Base-by-base conservation (phyloP, 1,284 basidiomycete genomes). In the Sporisorium scitamineum region DNA sequence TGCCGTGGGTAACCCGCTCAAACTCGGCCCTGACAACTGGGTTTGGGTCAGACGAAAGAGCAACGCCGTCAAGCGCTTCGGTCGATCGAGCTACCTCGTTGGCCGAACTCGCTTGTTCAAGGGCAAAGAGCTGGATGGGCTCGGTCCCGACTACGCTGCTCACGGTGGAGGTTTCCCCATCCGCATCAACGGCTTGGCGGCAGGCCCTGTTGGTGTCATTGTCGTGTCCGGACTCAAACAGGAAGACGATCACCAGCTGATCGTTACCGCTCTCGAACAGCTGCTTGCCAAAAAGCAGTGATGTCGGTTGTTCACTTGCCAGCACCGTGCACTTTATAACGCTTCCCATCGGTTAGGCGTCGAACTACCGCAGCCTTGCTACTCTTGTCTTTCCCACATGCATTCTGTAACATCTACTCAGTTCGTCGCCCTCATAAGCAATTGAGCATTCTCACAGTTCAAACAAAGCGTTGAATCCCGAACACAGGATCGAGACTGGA, bases 131-230 rank as follows among this genome's bases (percentile, higher is more conserved):
- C 51, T 79, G 7, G 71, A 79, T 42, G 68, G 70, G 3, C 44
- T 79, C n/a, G 78, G 78, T 11, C 29, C 52, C 5, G 76, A 78
- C 13, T 78, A 70, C 26, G 78, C 78, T 16, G 78, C 78, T 2
- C 78, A 80, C 27, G 78, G 78, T 4, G 78, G 78, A 14, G 76
- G 59, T 1, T 79, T 76, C 32, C 76, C 78, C 1, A 61, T 79
- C 52, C 44, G 57, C 22, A 44, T 80, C 29, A 42, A 57, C n/a
- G 63, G 59, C 0, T 26, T 52, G 18, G 44, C 47, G 14, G 54
- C 61, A 0, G 76, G 59, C 2, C 74, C 74, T 0, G 61, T 70
- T 8, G 79, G 73, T 16, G 70, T 57, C 11, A 54, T 79, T 14
- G 67, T 72, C 18, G 79, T 80, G 6, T 74, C 70, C 0, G 79